Evolutionary conservation across 2,329 filamentous ascomycete species (phyloP).

Genomic region (Fusarium cicatricum): DNA sequence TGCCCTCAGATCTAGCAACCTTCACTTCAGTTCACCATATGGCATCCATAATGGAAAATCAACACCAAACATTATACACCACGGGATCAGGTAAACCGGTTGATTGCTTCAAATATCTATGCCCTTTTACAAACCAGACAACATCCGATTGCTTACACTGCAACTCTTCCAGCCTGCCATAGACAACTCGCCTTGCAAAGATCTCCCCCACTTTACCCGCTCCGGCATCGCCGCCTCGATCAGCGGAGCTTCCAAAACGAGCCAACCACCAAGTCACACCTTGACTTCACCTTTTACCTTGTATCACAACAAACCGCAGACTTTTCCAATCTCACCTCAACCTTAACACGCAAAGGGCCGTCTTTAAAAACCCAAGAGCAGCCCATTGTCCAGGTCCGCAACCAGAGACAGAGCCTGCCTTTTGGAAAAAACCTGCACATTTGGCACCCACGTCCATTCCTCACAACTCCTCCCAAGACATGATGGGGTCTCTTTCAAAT

Average conservation of each 20-base stretch:
- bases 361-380: neutral
- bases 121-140: too few relatives aligned
- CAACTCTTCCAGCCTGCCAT: too few relatives aligned
- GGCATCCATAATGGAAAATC: too few relatives aligned
- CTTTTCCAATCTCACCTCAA: neutral
- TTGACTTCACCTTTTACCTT: conserved; percentile 8
- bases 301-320: neutral
- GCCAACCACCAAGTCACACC: conserved; percentile 9
- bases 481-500: conserved; percentile 47
- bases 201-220: conserved; percentile 17
- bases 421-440: too few relatives aligned
- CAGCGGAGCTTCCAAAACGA: conserved; percentile 42
- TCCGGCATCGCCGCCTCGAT: neutral
- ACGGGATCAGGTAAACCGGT: too few relatives aligned
- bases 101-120: too few relatives aligned
- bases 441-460: neutral
- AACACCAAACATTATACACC: too few relatives aligned
- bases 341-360: neutral
- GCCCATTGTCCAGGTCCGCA: neutral
- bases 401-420: neutral
- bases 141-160: too few relatives aligned
- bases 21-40: too few relatives aligned
- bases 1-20: too few relatives aligned
- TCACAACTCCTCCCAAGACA: conserved; percentile 9
- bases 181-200: neutral